Conservation (phyloP, 2,329 filamentous ascomycete genomes). For the Colletotrichum sp. region DNA sequence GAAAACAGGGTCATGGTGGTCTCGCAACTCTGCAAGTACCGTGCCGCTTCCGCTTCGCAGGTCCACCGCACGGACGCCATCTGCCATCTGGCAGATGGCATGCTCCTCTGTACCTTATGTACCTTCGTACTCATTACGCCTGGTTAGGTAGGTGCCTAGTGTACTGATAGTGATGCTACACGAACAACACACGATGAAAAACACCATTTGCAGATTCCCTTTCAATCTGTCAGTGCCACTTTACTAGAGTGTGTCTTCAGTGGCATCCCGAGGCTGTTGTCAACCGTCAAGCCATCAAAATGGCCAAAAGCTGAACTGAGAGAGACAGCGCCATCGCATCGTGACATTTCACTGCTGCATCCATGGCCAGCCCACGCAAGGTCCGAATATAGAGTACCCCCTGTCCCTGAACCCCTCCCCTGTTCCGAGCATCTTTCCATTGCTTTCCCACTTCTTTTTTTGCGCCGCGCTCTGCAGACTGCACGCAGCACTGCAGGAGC, state of each 20-base stretch:
- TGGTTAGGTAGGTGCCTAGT: neutral
- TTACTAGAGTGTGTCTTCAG: neutral
- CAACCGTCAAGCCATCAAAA: neutral
- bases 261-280: neutral
- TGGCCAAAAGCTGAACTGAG: neutral
- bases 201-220: neutral
- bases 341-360: neutral
- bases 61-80: conserved; percentile 14
- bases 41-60: neutral
- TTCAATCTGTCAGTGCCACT: neutral
- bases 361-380: conserved; percentile 3
- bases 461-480: neutral
- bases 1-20: neutral
- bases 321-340: neutral
- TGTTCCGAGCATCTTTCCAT: neutral
- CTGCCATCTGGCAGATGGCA: neutral
- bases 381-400: conserved; percentile 9
- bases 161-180: neutral
- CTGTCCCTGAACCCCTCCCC: neutral
- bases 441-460: neutral
- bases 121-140: neutral
- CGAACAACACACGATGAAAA: neutral
- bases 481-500: neutral
- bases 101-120: neutral
- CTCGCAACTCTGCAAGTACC: neutral